Evolutionary conservation across 345 rosid genomes (phyloP).

Genomic region (Acer negundo): DNA sequence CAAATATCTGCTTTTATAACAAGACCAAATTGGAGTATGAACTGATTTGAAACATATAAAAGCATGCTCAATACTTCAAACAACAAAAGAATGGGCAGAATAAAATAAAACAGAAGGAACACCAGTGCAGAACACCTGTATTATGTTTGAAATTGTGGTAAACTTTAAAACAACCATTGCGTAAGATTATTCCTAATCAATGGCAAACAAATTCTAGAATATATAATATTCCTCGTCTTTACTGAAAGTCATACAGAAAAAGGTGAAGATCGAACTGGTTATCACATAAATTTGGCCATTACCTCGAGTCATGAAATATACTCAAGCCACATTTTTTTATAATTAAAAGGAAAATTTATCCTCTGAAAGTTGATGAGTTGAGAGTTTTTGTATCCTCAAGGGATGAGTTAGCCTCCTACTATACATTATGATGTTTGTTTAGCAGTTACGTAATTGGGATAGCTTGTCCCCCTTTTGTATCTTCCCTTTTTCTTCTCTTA

Average conservation of each 20-base stretch:
- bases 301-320: slow-evolving; percentile 12
- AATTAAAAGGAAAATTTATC: not conserved
- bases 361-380: slow-evolving; percentile 1
- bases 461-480: not conserved
- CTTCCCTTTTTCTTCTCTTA: not conserved
- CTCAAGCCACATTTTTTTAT: not conserved
- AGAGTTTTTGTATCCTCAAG: not conserved
- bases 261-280: not conserved
- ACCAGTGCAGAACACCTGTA: not conserved
- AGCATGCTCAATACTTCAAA: slow-evolving; percentile 3
- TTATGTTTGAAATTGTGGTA: not conserved
- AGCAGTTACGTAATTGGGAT: not conserved
- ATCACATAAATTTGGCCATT: not conserved
- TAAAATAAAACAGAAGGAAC: not conserved
- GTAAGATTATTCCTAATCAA: not conserved
- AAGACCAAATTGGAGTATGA: not conserved
- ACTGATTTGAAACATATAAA: slow-evolving; percentile 9
- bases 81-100: slow-evolving; percentile 10
- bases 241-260: not conserved
- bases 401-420: not conserved
- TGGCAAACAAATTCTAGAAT: not conserved
- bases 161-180: not conserved
- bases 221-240: not conserved
- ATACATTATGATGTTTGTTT: not conserved
- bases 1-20: slow-evolving; percentile 3